These are phyloP conservation scores for Colletotrichum theobromicola DNA, from an alignment of 2,329 filamentous ascomycete genomes.

Conservation along the genomic window DNA sequence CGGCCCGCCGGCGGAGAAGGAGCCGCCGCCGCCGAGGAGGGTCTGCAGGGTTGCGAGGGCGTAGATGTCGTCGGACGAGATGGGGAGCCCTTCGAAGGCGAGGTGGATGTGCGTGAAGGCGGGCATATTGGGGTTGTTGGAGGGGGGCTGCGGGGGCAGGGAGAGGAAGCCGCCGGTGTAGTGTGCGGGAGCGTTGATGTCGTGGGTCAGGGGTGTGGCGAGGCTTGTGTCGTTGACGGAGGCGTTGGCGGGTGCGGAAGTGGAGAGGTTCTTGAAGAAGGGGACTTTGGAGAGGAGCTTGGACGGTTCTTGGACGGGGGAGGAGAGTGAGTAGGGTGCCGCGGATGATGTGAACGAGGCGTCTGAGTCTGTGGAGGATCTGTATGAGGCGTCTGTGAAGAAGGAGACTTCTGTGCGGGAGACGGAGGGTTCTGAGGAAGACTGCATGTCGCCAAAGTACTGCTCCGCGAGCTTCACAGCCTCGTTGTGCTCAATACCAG, in stretches of 20 bases:
- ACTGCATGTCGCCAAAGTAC: constrained; percentile 91
- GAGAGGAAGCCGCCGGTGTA: constrained; percentile 96
- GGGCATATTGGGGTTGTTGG: constrained; percentile 77
- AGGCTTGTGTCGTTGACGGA: constrained; percentile 55
- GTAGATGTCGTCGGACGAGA: constrained; percentile 92
- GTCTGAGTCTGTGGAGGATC: constrained; percentile 36
- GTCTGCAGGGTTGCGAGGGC: constrained; percentile 94
- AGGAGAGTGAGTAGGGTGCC: constrained; percentile 32
- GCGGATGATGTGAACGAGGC: constrained; percentile 31
- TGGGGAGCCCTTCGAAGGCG: constrained; percentile 92
- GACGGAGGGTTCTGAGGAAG: constrained; percentile 49
- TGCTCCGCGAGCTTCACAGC: constrained; percentile 81
- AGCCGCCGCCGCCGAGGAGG: constrained; percentile 92
- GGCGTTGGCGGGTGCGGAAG: constrained; percentile 69
- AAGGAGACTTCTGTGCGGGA: constrained; percentile 58
- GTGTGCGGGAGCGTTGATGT: constrained; percentile 71
- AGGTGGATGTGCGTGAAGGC: constrained; percentile 92
- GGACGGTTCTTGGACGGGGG: constrained; percentile 55
- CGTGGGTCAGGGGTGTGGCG: constrained; percentile 46
- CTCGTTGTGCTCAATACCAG: constrained; percentile 82
- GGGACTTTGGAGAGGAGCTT: constrained; percentile 82
- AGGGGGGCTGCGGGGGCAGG: constrained; percentile 80
- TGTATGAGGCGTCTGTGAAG: constrained; percentile 50
- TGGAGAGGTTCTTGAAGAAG: constrained; percentile 88
- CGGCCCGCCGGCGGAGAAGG: constrained; percentile 94